Conservation (phyloP, 208 protist species). For the Strigomonas culicis region DNA sequence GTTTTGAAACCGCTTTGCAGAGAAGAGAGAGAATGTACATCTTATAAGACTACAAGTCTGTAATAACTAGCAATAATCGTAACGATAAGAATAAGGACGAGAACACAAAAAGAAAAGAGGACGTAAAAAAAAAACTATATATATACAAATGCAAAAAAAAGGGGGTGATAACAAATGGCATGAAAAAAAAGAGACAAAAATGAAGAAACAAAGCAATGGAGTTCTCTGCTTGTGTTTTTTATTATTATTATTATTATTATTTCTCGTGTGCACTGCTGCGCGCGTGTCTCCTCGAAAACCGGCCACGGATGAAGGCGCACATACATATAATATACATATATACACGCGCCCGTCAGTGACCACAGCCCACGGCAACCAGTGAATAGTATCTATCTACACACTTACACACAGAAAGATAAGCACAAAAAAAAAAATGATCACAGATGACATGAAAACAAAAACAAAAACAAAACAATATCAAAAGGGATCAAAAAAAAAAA, state of each 20-base stretch:
- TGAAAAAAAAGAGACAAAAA: not conserved
- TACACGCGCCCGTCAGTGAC: too few relatives aligned
- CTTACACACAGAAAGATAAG: not conserved
- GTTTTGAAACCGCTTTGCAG: not conserved
- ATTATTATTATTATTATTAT: not conserved
- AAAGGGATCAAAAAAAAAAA: slow-evolving; percentile 6
- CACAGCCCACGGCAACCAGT: not conserved
- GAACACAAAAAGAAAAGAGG: not conserved
- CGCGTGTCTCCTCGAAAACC: not conserved
- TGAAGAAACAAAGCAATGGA: not conserved
- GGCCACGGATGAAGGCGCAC: not conserved
- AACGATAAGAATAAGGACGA: not conserved
- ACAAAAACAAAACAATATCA: slow-evolving; percentile 3
- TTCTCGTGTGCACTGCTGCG: not conserved
- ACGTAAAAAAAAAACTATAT: not conserved
- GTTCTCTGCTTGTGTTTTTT: not conserved
- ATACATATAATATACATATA: not conserved
- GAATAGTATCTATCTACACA: not conserved
- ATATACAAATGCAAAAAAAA: not conserved
- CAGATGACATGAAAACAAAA: not conserved
- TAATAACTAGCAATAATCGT: too few relatives aligned
- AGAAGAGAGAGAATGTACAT: slow-evolving; percentile 8
- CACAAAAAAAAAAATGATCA: not conserved
- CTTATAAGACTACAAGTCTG: too few relatives aligned
- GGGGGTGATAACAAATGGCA: not conserved